These are phyloP conservation scores for Nidula microcarpa DNA, from an alignment of 768 basidiomycete genomes.

Conservation along the genomic window DNA sequence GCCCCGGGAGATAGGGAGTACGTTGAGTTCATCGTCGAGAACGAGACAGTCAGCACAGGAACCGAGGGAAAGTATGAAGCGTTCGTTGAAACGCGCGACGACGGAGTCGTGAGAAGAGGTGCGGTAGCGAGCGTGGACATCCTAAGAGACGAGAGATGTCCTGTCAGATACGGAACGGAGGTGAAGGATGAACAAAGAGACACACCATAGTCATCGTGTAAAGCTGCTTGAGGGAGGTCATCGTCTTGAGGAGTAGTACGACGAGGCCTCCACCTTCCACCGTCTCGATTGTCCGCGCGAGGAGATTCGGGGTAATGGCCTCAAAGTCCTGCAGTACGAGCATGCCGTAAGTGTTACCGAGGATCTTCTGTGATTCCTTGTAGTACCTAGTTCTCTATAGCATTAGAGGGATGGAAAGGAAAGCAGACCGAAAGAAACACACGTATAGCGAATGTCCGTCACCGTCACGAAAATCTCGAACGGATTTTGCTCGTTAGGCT, in stretches of 20 bases:
- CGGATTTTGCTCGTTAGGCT: conserved; percentile 93
- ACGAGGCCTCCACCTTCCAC: conserved; percentile 94
- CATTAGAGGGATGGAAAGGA: neutral
- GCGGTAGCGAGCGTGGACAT: conserved; percentile 92
- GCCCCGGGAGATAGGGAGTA: conserved; percentile 90
- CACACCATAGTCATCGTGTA: conserved; percentile 85
- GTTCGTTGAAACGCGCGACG: conserved; percentile 95
- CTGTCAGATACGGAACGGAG: neutral
- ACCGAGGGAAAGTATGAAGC: conserved; percentile 96
- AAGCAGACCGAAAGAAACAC: conserved; percentile 23
- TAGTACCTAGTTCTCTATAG: conserved; percentile 63
- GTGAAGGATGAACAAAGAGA: neutral
- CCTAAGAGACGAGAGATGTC: conserved; percentile 45
- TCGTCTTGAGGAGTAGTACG: conserved; percentile 88
- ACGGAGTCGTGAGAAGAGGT: conserved; percentile 88
- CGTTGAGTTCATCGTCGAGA: conserved; percentile 96
- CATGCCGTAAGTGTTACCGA: conserved; percentile 98
- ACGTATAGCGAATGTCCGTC: conserved; percentile 99
- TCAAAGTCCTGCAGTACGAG: conserved; percentile 97
- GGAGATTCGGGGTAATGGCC: conserved; percentile 94
- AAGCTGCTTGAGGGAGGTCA: conserved; percentile 87
- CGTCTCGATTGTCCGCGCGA: conserved; percentile 96
- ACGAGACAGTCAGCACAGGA: conserved; percentile 91
- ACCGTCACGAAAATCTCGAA: conserved; percentile 98
- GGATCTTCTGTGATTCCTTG: conserved; percentile 94